Percentiles rank a stretch among this genome's conserved stretches.
Conservation (phyloP, 192 early-diverging fungal species). For the Chytriomyces confervae region DNA sequence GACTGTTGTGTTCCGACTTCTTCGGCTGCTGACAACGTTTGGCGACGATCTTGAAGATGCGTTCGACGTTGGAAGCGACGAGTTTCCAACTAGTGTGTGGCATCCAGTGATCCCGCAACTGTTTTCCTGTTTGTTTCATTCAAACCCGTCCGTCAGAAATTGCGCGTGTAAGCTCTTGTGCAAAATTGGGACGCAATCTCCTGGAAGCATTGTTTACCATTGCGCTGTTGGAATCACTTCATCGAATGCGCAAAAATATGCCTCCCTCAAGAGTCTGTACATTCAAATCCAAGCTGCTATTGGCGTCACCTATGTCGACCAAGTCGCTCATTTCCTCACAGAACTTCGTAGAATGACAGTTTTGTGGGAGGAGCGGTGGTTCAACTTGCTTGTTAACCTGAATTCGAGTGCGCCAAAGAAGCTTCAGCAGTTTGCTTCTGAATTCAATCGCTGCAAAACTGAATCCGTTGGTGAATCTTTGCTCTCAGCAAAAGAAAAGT, state of each 20-base stretch:
- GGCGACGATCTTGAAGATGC: slow-evolving; percentile 54
- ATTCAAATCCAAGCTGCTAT: slow-evolving; percentile 7
- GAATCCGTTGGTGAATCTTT: slow-evolving; percentile 51
- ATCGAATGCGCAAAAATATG: too few relatives aligned
- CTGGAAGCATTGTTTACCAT: slow-evolving; percentile 73
- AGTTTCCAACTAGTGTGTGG: slow-evolving; percentile 57
- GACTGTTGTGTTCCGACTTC: neutral
- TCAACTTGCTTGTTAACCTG: slow-evolving; percentile 67
- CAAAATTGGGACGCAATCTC: slow-evolving; percentile 63
- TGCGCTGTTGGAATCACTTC: slow-evolving; percentile 49
- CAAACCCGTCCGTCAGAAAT: slow-evolving; percentile 59
- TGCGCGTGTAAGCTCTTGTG: slow-evolving; percentile 61
- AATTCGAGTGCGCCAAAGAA: slow-evolving; percentile 62
- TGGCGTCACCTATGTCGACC: neutral
- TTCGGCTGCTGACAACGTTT: slow-evolving; percentile 69
- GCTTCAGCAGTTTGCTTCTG: slow-evolving; percentile 61
- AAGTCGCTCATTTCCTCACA: slow-evolving; percentile 50
- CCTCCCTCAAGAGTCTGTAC: neutral
- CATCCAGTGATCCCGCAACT: slow-evolving; percentile 75
- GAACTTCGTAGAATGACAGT: slow-evolving; percentile 75
- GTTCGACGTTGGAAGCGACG: slow-evolving; percentile 41
- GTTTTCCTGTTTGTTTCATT: slow-evolving; percentile 74
- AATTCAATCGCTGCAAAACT: slow-evolving; percentile 58
- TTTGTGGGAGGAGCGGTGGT: slow-evolving; percentile 83
- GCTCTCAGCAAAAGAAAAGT: slow-evolving; percentile 54